Evolutionary conservation across 2,329 filamentous ascomycete genomes (phyloP).

Genomic region (Myrmaecium sp.): DNA sequence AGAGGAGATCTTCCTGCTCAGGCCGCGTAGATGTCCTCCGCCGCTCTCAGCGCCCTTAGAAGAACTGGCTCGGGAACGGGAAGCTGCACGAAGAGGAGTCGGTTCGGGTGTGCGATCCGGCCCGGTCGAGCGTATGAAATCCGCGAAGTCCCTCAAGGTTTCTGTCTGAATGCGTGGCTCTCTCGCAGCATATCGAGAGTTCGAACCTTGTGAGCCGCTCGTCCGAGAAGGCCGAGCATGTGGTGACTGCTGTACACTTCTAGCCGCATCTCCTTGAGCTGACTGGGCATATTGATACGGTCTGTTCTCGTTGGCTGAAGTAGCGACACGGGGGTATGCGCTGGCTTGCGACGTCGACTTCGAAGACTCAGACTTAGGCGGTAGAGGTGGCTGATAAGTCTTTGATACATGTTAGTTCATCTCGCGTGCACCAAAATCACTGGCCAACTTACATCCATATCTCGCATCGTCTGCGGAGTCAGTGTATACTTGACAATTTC

Average conservation of each 20-base stretch:
- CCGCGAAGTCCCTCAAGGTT: slow-evolving; percentile 66
- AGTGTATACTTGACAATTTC: slow-evolving; percentile 34
- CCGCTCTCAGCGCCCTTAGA: no score
- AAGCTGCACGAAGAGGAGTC: slow-evolving; percentile 2
- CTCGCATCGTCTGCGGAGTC: slow-evolving; percentile 29
- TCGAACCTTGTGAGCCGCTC: no score
- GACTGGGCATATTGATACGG: no score
- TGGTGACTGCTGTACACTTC: slow-evolving; percentile 2
- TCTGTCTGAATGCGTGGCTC: slow-evolving; percentile 57
- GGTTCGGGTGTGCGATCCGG: not conserved
- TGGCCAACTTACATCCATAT: slow-evolving; percentile 22
- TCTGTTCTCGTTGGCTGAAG: no score
- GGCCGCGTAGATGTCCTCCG: not conserved
- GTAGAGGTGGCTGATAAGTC: no score
- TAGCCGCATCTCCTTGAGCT: slow-evolving; percentile 1
- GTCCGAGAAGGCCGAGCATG: slow-evolving; percentile 1
- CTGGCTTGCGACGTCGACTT: no score
- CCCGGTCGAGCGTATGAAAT: slow-evolving; percentile 67
- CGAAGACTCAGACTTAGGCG: no score
- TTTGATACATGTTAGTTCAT: not conserved
- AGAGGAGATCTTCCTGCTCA: no score
- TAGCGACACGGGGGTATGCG: no score
- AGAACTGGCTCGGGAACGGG: no score
- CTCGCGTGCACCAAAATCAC: not conserved
- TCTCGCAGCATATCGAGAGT: no score